Evolutionary conservation across 2,329 filamentous ascomycete genomes (phyloP).

Genomic region (Ophiosphaerella narmari): DNA sequence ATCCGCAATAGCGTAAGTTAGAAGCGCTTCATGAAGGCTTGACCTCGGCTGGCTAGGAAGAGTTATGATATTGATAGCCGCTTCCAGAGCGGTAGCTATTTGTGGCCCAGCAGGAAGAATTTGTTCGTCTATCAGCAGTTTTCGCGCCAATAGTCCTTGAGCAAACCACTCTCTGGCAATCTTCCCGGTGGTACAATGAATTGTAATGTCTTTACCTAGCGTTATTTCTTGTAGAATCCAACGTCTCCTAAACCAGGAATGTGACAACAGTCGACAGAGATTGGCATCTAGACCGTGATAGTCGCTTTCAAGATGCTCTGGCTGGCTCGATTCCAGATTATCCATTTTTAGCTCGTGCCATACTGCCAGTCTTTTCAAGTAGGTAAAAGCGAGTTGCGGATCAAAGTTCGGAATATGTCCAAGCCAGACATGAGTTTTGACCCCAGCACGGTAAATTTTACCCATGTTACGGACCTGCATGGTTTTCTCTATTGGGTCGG

Average conservation of each 20-base stretch:
- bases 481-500: background rate
- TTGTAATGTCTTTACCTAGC: background rate
- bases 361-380: background rate
- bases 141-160: too few relatives aligned
- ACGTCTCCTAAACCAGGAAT: background rate
- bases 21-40: too few relatives aligned
- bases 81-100: too few relatives aligned
- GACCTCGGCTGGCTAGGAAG: too few relatives aligned
- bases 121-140: too few relatives aligned
- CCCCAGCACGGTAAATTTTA: background rate
- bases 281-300: too few relatives aligned
- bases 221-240: constrained; percentile 1
- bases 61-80: too few relatives aligned
- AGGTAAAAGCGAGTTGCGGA: background rate
- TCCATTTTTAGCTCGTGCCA: background rate
- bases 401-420: background rate
- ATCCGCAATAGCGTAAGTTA: too few relatives aligned
- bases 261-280: background rate
- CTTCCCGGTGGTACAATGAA: background rate
- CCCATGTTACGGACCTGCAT: constrained; percentile 7
- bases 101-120: too few relatives aligned
- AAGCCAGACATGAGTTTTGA: constrained; percentile 2
- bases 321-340: too few relatives aligned
- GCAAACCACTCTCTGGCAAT: background rate
- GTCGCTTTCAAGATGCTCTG: too few relatives aligned